These are phyloP conservation scores for Xylariaceae sp. DNA, from an alignment of 2,329 filamentous ascomycete genomes.

Conservation along the genomic window DNA sequence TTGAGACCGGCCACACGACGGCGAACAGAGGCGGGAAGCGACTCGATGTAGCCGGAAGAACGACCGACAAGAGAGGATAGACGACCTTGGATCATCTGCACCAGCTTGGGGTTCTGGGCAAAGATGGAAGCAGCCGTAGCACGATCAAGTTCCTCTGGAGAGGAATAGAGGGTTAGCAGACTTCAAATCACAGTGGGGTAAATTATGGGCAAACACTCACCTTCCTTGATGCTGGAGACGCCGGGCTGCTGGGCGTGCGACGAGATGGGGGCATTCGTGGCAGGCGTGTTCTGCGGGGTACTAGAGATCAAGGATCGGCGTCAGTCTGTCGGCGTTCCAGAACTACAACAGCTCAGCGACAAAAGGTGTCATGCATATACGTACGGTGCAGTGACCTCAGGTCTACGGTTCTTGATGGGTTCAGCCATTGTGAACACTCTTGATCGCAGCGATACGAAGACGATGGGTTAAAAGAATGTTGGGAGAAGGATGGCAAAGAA, in stretches of 20 bases:
- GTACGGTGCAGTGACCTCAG: slow-evolving; percentile 54
- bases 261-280: slow-evolving; percentile 91
- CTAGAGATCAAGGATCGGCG: slow-evolving; percentile 48
- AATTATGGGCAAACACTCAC: slow-evolving; percentile 47
- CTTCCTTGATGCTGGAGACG: slow-evolving; percentile 94
- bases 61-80: slow-evolving; percentile 88
- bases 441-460: slow-evolving; percentile 18
- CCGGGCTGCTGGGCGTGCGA: slow-evolving; percentile 95
- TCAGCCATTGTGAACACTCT: slow-evolving; percentile 50
- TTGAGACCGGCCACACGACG: slow-evolving; percentile 92
- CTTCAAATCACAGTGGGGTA: slow-evolving; percentile 14
- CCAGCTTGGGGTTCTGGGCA: slow-evolving; percentile 88
- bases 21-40: slow-evolving; percentile 80
- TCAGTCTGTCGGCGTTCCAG: slow-evolving; percentile 25
- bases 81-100: slow-evolving; percentile 97
- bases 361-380: slow-evolving; percentile 35
- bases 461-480: slow-evolving; percentile 21
- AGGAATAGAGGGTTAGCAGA: background rate
- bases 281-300: slow-evolving; percentile 96
- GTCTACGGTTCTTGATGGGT: slow-evolving; percentile 59
- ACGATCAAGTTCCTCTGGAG: slow-evolving; percentile 81
- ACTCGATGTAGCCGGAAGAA: slow-evolving; percentile 97
- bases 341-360: slow-evolving; percentile 1
- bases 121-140: slow-evolving; percentile 85
- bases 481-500: slow-evolving; percentile 19